Conservation (phyloP, 2,329 filamentous ascomycete genomes). For the Periconia sp. region DNA sequence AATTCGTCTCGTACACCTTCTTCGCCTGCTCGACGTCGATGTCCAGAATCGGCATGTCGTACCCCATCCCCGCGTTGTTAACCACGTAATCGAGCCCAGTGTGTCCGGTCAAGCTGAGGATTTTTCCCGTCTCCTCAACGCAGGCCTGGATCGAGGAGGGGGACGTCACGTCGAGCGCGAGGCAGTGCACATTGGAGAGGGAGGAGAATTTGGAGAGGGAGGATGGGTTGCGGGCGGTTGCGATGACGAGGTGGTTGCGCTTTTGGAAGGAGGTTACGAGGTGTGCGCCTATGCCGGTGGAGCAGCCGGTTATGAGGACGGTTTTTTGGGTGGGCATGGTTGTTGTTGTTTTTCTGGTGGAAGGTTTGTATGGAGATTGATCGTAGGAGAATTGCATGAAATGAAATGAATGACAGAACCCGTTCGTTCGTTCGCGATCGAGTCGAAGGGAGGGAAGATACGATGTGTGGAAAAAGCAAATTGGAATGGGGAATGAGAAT, state of each 20-base stretch:
- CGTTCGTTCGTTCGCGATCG: too few species aligned
- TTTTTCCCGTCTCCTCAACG: neutral
- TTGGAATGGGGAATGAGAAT: too few species aligned
- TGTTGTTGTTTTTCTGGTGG: neutral
- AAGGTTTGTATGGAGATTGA: neutral
- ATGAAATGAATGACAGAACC: too few species aligned
- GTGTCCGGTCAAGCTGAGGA: neutral
- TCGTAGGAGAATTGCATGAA: neutral
- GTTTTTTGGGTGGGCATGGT: neutral
- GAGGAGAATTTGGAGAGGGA: neutral
- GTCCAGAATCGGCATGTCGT: constrained; percentile 37
- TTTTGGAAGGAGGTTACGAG: constrained; percentile 58
- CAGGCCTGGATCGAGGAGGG: constrained; percentile 4
- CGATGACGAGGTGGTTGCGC: constrained; percentile 23
- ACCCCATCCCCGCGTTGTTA: constrained; percentile 47
- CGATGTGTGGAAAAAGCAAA: too few species aligned
- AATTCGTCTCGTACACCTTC: constrained; percentile 36
- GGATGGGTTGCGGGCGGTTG: constrained; percentile 8
- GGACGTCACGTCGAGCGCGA: constrained; percentile 12
- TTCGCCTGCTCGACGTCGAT: constrained; percentile 12
- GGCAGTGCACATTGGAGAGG: constrained; percentile 21
- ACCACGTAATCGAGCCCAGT: constrained; percentile 27
- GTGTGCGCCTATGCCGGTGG: constrained; percentile 54
- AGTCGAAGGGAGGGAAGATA: too few species aligned
- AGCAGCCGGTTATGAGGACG: constrained; percentile 3